Evolutionary conservation across 176 grass and related monocot species (phyloP).

Genomic region (Ensete ventricosum): DNA sequence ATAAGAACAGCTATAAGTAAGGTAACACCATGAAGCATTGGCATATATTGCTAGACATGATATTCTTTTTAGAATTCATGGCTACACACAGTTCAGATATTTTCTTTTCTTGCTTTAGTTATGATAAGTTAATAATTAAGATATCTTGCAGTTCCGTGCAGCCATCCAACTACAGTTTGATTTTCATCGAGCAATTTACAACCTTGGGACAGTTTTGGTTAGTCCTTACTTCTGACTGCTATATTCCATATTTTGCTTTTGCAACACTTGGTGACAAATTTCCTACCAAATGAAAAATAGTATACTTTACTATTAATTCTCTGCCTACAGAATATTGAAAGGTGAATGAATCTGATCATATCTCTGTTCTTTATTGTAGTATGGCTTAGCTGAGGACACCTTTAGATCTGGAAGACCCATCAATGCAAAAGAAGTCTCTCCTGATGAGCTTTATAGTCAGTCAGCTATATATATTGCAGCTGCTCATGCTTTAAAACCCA

Average conservation of each 20-base stretch:
- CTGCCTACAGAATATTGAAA: neutral
- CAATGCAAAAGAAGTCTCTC: constrained; percentile 47
- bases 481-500: constrained; percentile 91
- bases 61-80: no score
- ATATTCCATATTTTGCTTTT: constrained; percentile 8
- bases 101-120: neutral
- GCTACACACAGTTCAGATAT: neutral
- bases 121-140: constrained; percentile 1
- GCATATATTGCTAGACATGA: no score
- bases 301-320: neutral
- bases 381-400: constrained; percentile 96
- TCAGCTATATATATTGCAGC: constrained; percentile 99
- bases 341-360: neutral
- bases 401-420: constrained; percentile 67
- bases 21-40: constrained; percentile 34
- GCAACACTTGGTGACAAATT: neutral
- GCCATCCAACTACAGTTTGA: constrained; percentile 98
- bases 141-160: constrained; percentile 66
- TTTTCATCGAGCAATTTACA: constrained; percentile 99
- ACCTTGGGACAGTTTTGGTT: constrained; percentile 94
- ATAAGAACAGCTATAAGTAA: constrained; percentile 98
- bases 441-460: constrained; percentile 88
- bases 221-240: constrained; percentile 6
- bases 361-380: constrained; percentile 39
- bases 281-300: no score